These are phyloP conservation scores for Aspergillus clavatus DNA, from an alignment of 2,329 filamentous ascomycete genomes.

Conservation along the genomic window DNA sequence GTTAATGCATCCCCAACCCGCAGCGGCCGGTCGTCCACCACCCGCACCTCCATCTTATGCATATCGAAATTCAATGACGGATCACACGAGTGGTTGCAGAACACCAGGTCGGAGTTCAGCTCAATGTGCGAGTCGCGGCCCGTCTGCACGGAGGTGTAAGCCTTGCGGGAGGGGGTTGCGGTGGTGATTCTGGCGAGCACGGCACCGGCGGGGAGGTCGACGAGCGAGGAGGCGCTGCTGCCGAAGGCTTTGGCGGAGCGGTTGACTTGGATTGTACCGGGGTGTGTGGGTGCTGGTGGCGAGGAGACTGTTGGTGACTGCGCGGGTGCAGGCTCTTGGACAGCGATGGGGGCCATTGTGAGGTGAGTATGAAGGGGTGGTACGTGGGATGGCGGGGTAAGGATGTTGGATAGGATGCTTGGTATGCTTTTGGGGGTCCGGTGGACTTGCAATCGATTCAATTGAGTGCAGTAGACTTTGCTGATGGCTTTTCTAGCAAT, in stretches of 20 bases:
- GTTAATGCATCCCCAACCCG: conserved; percentile 41
- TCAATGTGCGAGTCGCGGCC: conserved; percentile 49
- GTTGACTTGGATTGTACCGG: conserved; percentile 23
- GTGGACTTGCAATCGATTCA: too few relatives aligned
- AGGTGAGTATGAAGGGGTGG: neutral
- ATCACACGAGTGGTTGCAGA: conserved; percentile 53
- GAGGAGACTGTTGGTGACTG: conserved; percentile 4
- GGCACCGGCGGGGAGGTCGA: conserved; percentile 48
- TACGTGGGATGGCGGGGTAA: too few relatives aligned
- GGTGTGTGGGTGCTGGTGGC: conserved; percentile 24
- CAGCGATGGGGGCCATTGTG: conserved; percentile 17
- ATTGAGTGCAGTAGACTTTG: too few relatives aligned
- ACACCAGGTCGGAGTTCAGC: conserved; percentile 53
- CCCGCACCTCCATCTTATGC: conserved; percentile 37
- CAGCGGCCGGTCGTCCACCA: conserved; percentile 36
- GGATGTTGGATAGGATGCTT: too few relatives aligned
- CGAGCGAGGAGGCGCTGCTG: conserved; percentile 44
- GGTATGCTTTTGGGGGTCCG: too few relatives aligned
- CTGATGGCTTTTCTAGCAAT: too few relatives aligned
- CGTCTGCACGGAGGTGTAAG: conserved; percentile 52
- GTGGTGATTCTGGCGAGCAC: conserved; percentile 46
- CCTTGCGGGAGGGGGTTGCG: conserved; percentile 42
- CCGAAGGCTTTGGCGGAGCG: conserved; percentile 32
- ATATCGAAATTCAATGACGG: conserved; percentile 54
- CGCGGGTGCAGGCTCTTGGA: conserved; percentile 18